Base-by-base conservation (phyloP, 2,329 filamentous ascomycete species). In the Monilinia fructigena region DNA sequence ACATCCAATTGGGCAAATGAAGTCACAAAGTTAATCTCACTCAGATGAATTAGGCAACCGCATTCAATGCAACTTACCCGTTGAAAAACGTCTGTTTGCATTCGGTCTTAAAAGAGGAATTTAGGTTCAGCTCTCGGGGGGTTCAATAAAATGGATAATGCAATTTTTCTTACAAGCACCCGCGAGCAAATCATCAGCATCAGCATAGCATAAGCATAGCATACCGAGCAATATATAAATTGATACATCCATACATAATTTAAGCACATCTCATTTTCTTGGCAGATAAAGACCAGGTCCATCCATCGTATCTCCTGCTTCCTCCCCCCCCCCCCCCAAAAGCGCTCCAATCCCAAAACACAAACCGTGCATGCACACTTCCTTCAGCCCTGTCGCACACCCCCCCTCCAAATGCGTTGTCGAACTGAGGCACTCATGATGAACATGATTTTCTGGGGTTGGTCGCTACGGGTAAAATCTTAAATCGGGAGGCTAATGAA, bases 11-110 rank as follows among this genome's bases (percentile, higher is more conserved):
- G 45, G 58, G 58, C 40, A 61, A 23, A 40, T 8, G n/a, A 48
- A 61, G 45, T 61, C 58, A 61, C 58, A 14, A 61, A 50, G 45
- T 61, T n/a, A 47, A n/a, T 50, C 45, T 4, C 31, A 50, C 28
- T 7, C 38, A 23, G 28, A 60, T 60, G 45, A 50, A 60, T 38
- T 60, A 60, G 56, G 58, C 58, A 50, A 61, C 45, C 58, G 5
- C 31, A 18, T 26, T n/a, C 4, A 40, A 60, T 38, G 45, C 18
- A 38, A 50, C 58, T 38, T 26, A 50, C 45, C 23, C 47, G 31
- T 50, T 38, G 47, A 50, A 40, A 50, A 40, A 50, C 12, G 47
- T 23, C 45, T 61, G 58, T 45, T 61, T 26, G 28, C 58, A 61
- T 40, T 61, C 58, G 58, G 45, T 11, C n/a, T 61, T 38, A 26